Conservation (phyloP, 805 yeast genomes). For the Yamadazyma kitorensis region DNA sequence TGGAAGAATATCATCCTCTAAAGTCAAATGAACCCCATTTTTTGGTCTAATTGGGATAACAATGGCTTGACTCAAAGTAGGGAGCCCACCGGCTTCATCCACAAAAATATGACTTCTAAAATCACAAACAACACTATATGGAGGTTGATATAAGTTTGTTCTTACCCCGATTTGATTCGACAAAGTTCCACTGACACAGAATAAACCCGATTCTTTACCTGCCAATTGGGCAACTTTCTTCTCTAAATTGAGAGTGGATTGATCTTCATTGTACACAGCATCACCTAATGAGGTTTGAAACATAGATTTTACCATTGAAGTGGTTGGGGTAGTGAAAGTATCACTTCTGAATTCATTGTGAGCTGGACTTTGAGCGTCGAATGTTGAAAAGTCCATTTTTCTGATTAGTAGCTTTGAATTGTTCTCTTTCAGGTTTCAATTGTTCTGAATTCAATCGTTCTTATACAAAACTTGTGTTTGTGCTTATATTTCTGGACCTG, state of each 20-base stretch:
- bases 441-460: too few relatives aligned
- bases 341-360: constrained; percentile 52
- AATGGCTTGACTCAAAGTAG: constrained; percentile 88
- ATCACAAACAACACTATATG: constrained; percentile 83
- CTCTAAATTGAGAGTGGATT: constrained; percentile 64
- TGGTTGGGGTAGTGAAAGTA: constrained; percentile 87
- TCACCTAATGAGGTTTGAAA: constrained; percentile 67
- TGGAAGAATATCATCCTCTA: constrained; percentile 50
- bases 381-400: constrained; percentile 15
- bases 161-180: constrained; percentile 86
- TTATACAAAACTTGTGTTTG: too few relatives aligned
- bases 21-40: constrained; percentile 72
- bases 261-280: constrained; percentile 85
- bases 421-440: too few relatives aligned
- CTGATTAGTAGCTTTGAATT: too few relatives aligned
- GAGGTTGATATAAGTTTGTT: constrained; percentile 75
- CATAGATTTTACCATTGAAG: constrained; percentile 62
- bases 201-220: constrained; percentile 79
- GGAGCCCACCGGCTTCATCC: constrained; percentile 89
- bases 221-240: constrained; percentile 60
- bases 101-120: constrained; percentile 78
- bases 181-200: constrained; percentile 85
- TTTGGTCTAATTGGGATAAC: constrained; percentile 77
- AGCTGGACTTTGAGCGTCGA: constrained; percentile 21
- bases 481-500: too few relatives aligned